phyloP scores from a whole-genome alignment of 345 rosid species.

The Passiflora organensis region DNA sequence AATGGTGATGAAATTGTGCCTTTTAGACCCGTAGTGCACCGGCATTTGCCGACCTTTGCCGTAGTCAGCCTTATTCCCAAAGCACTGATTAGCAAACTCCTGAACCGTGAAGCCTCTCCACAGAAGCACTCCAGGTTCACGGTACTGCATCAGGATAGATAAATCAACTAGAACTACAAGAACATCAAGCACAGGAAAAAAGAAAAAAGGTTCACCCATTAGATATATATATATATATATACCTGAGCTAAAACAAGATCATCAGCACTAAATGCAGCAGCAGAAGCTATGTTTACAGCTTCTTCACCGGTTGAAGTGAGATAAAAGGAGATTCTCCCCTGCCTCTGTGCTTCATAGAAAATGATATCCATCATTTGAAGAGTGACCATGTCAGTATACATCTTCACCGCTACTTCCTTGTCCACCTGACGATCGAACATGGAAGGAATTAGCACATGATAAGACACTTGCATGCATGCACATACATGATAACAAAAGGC shows the following conservation, averaged over 20 bases:
- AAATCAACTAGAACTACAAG: too few relatives aligned
- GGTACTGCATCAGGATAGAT: constrained; percentile 38
- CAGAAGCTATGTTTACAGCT: constrained; percentile 78
- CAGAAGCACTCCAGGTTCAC: constrained; percentile 56
- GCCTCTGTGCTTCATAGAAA: constrained; percentile 80
- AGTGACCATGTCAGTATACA: constrained; percentile 61
- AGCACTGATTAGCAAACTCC: constrained; percentile 52
- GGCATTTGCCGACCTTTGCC: constrained; percentile 70
- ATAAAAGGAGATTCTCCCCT: constrained; percentile 86
- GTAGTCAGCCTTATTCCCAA: constrained; percentile 39
- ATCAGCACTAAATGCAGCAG: constrained; percentile 55
- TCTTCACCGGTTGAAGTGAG: constrained; percentile 70
- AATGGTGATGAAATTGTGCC: constrained; percentile 45
- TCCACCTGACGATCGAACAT: too few relatives aligned
- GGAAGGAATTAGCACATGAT: too few relatives aligned
- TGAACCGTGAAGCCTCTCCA: constrained; percentile 53
- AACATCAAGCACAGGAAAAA: too few relatives aligned
- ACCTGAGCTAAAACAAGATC: constrained; percentile 83
- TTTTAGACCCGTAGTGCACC: constrained; percentile 47
- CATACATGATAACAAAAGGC: constrained; percentile 8
- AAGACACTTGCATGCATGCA: too few relatives aligned
- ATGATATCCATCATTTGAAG: constrained; percentile 71
- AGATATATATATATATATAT: too few relatives aligned
- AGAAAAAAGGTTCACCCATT: too few relatives aligned
- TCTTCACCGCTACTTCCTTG: constrained; percentile 47